Base-by-base conservation (phyloP, 2,329 filamentous ascomycete species). In the Fusarium newnesense region DNA sequence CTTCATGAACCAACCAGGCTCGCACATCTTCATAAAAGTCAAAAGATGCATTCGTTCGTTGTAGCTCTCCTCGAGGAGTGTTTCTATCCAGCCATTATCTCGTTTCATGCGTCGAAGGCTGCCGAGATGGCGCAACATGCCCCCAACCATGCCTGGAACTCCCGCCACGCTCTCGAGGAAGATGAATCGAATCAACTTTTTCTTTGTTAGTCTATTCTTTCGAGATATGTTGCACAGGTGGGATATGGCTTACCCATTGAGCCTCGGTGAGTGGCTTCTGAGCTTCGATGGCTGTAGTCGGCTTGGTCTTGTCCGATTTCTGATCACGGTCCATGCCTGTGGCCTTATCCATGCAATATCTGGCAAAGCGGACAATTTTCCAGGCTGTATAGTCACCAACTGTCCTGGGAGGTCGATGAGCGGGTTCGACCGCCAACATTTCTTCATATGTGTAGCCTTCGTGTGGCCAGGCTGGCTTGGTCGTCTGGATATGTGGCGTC, bases 41-140 rank as follows among this genome's bases (percentile, higher is more conserved):
- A 97, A 85, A 3, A 97, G 89, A 78, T 97, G 94, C 95, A 98
- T 98, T 32, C 95, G 88, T 82, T 97, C 95, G 81, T 97, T 97
- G 84, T 94, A 97, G 72, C 92, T 93, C 84, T 97, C 94, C 81
- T 97, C 94, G 4, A 97, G 88, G 13, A 97, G 86, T 1, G 94
- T 96, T 83, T 97, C 95, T 80, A 99, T 98, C 94, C 93, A 98
- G 79, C 96, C 96, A 77, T 98, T 97, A 81, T 98, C 96, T 63
- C 96, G 87, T 86, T 94, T 95, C 87, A 98, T 92, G 34, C 92
- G 89, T 49, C 96, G 88, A 78, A 98, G 88, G 74, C 92, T 95
- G 79, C 93, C 91, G 42, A 98, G 87, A 83, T 99, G 96, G 39
- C 96, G 88, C 21, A 98, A 86, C 93, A 97, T 98, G 28, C 95